A percentile compares a stretch with the other conserved stretches of the same genome.
Conservation (phyloP, 257 asterid species). For the Nicotiana noctiflora region DNA sequence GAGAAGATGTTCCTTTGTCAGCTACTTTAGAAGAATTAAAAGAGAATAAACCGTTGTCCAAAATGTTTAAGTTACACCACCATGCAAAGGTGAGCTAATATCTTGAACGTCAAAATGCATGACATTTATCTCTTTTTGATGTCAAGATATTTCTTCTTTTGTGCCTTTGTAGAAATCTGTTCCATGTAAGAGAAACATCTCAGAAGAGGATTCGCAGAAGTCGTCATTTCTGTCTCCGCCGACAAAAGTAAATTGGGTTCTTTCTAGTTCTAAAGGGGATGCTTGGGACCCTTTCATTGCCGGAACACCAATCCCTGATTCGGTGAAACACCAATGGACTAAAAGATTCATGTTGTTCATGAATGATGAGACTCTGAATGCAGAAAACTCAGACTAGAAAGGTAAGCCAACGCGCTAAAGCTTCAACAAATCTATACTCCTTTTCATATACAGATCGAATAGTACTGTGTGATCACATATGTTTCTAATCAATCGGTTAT, state of each 20-base stretch:
- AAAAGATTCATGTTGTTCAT: slow-evolving; percentile 43
- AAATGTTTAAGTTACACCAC: slow-evolving; percentile 41
- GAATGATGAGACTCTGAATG: slow-evolving; percentile 25
- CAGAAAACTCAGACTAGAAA: slow-evolving; percentile 16
- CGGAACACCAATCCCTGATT: slow-evolving; percentile 38
- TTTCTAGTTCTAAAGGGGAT: slow-evolving; percentile 53
- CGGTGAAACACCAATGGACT: slow-evolving; percentile 62
- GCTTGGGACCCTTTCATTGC: slow-evolving; percentile 56
- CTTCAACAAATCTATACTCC: neutral
- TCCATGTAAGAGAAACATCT: slow-evolving; percentile 20
- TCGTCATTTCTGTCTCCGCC: slow-evolving; percentile 46
- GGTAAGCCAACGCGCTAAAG: slow-evolving; percentile 16
- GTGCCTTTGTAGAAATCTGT: slow-evolving; percentile 25
- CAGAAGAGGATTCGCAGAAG: slow-evolving; percentile 12
- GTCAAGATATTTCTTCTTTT: neutral
- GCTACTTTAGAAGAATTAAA: slow-evolving; percentile 36
- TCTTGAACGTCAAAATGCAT: neutral
- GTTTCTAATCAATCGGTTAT: neutral
- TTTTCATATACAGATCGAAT: neutral
- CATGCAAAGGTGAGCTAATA: slow-evolving; percentile 34
- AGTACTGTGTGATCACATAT: neutral
- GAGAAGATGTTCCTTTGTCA: slow-evolving; percentile 45
- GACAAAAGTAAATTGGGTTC: slow-evolving; percentile 63
- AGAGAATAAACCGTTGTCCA: slow-evolving; percentile 51
- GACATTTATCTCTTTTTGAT: neutral